Evolutionary conservation across 306 rosid genomes (phyloP).

Genomic region (Dryas alaskensis): DNA sequence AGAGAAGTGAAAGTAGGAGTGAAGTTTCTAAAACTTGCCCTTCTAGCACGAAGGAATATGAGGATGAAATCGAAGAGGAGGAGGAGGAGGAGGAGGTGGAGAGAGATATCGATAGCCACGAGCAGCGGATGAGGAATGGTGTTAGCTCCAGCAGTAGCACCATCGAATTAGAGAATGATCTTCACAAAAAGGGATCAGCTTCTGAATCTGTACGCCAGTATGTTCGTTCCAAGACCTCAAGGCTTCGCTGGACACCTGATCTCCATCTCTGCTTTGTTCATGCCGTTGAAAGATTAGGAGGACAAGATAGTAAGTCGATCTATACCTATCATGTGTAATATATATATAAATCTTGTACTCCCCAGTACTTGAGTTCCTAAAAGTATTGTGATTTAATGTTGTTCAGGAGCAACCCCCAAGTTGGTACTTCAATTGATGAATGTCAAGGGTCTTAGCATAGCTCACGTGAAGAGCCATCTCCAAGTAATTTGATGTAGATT

Average conservation of each 20-base stretch:
- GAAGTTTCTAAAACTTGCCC: conserved; percentile 23
- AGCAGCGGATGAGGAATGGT: conserved; percentile 8
- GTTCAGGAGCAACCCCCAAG: conserved; percentile 53
- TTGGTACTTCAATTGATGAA: conserved; percentile 51
- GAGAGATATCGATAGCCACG: not conserved
- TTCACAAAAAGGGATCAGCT: not conserved
- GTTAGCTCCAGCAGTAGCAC: conserved; percentile 34
- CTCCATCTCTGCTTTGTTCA: conserved; percentile 45
- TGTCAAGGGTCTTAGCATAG: conserved; percentile 49
- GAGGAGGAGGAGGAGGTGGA: conserved; percentile 15
- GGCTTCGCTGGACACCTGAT: conserved; percentile 52
- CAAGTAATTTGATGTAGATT: conserved; percentile 31
- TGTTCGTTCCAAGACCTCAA: conserved; percentile 43
- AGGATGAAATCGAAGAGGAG: not conserved
- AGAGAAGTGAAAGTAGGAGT: conserved; percentile 17
- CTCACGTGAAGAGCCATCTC: conserved; percentile 55
- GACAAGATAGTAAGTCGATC: conserved; percentile 37
- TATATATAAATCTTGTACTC: not conserved
- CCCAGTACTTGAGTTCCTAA: not conserved
- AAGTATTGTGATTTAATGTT: not conserved
- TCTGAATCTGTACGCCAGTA: conserved; percentile 45
- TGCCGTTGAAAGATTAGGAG: conserved; percentile 47
- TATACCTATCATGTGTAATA: too few relatives aligned
- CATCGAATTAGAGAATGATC: too few relatives aligned
- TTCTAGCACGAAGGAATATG: conserved; percentile 15